Evolutionary conservation across 2,329 filamentous ascomycete species (phyloP), one percentile per base, ranked within the genome.

Genomic region (Fusarium austroafricanum): DNA sequence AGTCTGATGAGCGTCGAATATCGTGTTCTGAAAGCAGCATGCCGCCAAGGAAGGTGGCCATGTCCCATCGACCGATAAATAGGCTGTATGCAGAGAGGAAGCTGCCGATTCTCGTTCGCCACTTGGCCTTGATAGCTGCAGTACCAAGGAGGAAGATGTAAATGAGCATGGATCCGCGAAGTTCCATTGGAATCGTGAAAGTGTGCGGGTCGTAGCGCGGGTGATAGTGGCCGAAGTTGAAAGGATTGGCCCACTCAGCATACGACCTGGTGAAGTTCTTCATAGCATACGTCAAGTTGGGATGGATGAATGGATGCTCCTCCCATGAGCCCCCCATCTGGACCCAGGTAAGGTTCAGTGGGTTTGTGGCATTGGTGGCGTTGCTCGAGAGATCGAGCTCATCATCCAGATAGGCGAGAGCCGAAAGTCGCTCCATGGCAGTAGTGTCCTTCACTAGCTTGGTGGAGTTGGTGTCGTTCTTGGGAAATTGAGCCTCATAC

Each of bases 281-380:
- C 28, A 80, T 62, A 2, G 79, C 79, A 40, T 79, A 76, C 4
- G 75, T 78, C 39, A 79, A 69, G 65, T 80, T 79, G 46, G 76
- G 73, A 55, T 80, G 76, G 40, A 80, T 79, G 35, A 78, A 68
- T 7, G 79, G 79, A 43, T 81, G 79, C 55, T 81, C 79, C 45
- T 81, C 79, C 79, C 79, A 81, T 2, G 77, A 78, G 11, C 79
- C 79, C 21, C 79, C 79, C n/a, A 80, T 71, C 67, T 79, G 75
- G 14, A 79, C 70, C 76, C 77, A 79, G 14, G 67, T 71, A 21
- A 77, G 60, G 56, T 75, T 73, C 23, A 71, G 55, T 2, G 77
- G 55, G 59, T 78, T 79, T 21, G 79, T 79, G 49, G 58, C 49
- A n/a, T 75, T 74, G 10, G 56, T 40, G 4, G 44, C 55, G n/a